phyloP scores from a whole-genome alignment of 2,329 filamentous ascomycete genomes.

The Fusarium mangiferae region DNA sequence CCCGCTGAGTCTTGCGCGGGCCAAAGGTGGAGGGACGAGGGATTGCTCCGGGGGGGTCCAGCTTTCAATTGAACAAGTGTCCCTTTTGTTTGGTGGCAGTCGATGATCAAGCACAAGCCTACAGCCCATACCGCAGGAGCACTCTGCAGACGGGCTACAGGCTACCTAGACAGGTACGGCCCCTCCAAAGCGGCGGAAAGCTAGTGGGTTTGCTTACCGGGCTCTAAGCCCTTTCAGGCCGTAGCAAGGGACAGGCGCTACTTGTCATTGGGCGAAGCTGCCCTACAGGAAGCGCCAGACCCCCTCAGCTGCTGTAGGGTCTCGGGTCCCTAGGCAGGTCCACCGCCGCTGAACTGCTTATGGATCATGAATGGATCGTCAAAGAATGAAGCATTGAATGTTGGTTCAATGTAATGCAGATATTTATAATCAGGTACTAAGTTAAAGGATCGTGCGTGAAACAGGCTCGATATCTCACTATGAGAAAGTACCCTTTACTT shows the following conservation, averaged over 20 bases:
- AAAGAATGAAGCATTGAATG: constrained; percentile 1
- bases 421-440: background rate
- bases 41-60: constrained; percentile 15
- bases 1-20: constrained; percentile 18
- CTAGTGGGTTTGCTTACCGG: constrained; percentile 11
- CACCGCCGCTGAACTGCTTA: constrained; percentile 7
- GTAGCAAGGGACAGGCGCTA: background rate
- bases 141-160: no score
- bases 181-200: constrained; percentile 31
- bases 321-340: constrained; percentile 6
- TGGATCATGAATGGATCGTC: background rate
- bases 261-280: constrained; percentile 23
- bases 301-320: constrained; percentile 31
- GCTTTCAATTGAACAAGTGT: constrained; percentile 57
- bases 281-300: constrained; percentile 30
- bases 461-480: background rate
- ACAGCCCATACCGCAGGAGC: constrained; percentile 22
- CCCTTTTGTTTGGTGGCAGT: constrained; percentile 47
- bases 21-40: constrained; percentile 16
- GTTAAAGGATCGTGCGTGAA: background rate
- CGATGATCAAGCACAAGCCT: constrained; percentile 19
- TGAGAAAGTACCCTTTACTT: background rate
- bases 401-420: background rate
- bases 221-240: constrained; percentile 16
- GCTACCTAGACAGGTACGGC: constrained; percentile 14